Evolutionary conservation across 2,329 filamentous ascomycete genomes (phyloP).

Genomic region (Sporothrix variecibatus): DNA sequence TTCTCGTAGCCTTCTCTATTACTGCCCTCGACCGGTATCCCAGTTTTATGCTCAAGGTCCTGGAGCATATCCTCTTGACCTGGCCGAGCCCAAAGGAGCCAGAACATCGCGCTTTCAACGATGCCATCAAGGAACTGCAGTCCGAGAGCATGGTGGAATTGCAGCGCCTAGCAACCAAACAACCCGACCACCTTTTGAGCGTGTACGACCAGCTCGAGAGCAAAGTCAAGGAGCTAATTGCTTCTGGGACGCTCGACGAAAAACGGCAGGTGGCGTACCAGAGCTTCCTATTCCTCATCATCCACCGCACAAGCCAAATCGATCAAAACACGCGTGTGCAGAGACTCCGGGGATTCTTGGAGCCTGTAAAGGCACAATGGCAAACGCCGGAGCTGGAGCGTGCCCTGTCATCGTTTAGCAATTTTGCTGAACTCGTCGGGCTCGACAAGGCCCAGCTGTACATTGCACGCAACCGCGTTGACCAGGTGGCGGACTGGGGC

Average conservation of each 20-base stretch:
- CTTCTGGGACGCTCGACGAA: conserved; percentile 72
- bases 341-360: conserved; percentile 74
- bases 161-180: conserved; percentile 83
- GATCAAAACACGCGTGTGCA: conserved; percentile 69
- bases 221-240: conserved; percentile 78
- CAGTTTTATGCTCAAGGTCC: conserved; percentile 80
- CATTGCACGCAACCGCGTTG: conserved; percentile 66
- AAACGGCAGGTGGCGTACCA: conserved; percentile 83
- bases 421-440: conserved; percentile 78
- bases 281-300: conserved; percentile 90
- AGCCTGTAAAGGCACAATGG: conserved; percentile 83
- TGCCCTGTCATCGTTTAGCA: conserved; percentile 71
- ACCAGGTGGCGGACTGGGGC: conserved; percentile 81
- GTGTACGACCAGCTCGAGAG: conserved; percentile 86
- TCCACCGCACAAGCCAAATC: conserved; percentile 79
- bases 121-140: conserved; percentile 87
- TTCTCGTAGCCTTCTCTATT: conserved; percentile 82
- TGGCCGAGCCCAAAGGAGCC: conserved; percentile 67
- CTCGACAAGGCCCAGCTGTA: conserved; percentile 81
- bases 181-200: conserved; percentile 83
- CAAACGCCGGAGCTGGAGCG: conserved; percentile 67
- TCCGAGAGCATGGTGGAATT: conserved; percentile 82
- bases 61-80: conserved; percentile 87
- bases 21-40: conserved; percentile 75
- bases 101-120: conserved; percentile 73